phyloP scores from a whole-genome alignment of 768 basidiomycete species.

The Pisolithus sp. region DNA sequence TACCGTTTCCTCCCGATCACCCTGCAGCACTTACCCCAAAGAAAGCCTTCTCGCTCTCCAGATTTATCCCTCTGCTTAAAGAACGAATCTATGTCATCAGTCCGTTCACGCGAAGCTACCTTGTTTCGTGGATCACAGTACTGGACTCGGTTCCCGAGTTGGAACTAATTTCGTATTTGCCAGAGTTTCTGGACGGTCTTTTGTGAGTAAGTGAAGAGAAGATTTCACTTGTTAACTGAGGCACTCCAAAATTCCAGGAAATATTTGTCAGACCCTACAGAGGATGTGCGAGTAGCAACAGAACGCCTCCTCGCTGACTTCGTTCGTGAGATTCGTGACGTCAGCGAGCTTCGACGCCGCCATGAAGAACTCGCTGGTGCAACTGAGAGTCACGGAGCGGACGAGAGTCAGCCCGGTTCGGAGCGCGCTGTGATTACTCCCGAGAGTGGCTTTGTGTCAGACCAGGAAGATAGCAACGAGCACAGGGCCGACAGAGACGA shows the following conservation, averaged over 20 bases:
- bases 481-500: slow-evolving; percentile 43
- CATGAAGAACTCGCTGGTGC: slow-evolving; percentile 47
- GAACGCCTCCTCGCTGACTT: slow-evolving; percentile 87
- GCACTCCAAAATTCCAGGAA: slow-evolving; percentile 44
- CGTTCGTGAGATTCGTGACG: slow-evolving; percentile 82
- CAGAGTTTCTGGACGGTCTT: slow-evolving; percentile 90
- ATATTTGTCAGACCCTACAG: slow-evolving; percentile 92
- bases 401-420: slow-evolving; percentile 53
- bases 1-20: slow-evolving; percentile 53
- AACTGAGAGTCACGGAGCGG: slow-evolving; percentile 34
- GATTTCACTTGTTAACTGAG: slow-evolving; percentile 5
- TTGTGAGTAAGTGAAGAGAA: slow-evolving; percentile 48
- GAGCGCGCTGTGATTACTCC: slow-evolving; percentile 55
- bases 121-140: slow-evolving; percentile 96
- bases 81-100: slow-evolving; percentile 94
- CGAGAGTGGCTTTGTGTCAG: slow-evolving; percentile 36
- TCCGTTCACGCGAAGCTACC: slow-evolving; percentile 91
- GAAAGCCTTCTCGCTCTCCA: slow-evolving; percentile 89
- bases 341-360: slow-evolving; percentile 67
- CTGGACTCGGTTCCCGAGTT: slow-evolving; percentile 95
- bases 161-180: slow-evolving; percentile 90
- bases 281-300: slow-evolving; percentile 88
- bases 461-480: slow-evolving; percentile 41
- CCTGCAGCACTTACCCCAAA: slow-evolving; percentile 32
- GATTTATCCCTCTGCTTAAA: slow-evolving; percentile 88